Evolutionary conservation across 352 stramenopile species (phyloP).

Genomic region (Phytophthora europaea): DNA sequence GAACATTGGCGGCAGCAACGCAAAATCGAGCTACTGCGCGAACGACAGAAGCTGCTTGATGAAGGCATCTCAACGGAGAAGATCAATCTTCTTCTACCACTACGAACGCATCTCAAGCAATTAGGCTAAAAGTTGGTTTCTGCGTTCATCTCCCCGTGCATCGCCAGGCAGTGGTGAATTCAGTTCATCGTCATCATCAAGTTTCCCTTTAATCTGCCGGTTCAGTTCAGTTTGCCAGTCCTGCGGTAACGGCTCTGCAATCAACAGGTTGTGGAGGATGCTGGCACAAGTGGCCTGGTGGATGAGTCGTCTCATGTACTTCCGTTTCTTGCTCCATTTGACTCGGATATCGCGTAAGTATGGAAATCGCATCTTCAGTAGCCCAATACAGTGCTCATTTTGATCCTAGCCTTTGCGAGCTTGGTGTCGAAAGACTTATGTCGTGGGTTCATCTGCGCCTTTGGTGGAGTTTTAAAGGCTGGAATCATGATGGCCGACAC

Average conservation of each 20-base stretch:
- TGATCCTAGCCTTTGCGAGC: conserved; percentile 30
- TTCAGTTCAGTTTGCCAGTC: conserved; percentile 13
- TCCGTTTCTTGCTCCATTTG: conserved; percentile 18
- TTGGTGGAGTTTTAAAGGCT: conserved; percentile 26
- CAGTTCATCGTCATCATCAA: conserved; percentile 28
- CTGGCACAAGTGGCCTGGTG: conserved; percentile 20
- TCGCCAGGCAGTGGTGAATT: conserved; percentile 14
- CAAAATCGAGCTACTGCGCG: conserved; percentile 16
- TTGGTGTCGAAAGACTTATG: conserved; percentile 31
- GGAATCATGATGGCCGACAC: conserved; percentile 25
- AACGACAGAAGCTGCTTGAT: conserved; percentile 20
- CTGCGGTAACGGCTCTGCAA: conserved; percentile 23
- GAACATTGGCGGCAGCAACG: conserved; percentile 20
- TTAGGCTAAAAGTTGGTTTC: conserved; percentile 21
- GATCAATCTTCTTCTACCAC: conserved; percentile 18
- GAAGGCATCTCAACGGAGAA: conserved; percentile 26
- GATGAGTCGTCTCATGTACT: conserved; percentile 29
- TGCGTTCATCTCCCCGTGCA: conserved; percentile 7
- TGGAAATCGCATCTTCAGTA: conserved; percentile 35
- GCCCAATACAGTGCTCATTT: conserved; percentile 37
- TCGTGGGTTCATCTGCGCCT: conserved; percentile 12
- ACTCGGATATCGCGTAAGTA: conserved; percentile 29
- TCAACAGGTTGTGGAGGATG: conserved; percentile 35
- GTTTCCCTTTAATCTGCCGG: neutral
- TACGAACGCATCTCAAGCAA: conserved; percentile 17